Evolutionary conservation across 2,329 filamentous ascomycete species (phyloP).

Genomic region (Pezicula radicicola): DNA sequence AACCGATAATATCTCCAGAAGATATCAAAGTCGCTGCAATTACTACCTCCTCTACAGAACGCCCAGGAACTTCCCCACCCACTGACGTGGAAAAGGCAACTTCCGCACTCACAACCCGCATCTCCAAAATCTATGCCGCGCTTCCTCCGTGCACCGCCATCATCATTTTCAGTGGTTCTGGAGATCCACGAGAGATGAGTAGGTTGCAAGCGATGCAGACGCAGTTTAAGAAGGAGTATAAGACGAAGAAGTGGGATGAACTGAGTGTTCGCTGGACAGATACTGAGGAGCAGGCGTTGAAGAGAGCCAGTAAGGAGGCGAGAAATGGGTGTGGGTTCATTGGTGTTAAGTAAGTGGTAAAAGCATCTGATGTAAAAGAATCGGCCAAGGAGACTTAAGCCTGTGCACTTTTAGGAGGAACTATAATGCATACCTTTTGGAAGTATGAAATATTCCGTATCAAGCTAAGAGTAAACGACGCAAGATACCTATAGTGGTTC

Average conservation of each 20-base stretch:
- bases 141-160: conserved; percentile 65
- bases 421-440: too few relatives aligned
- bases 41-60: conserved; percentile 4
- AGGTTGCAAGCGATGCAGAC: conserved; percentile 57
- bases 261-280: conserved; percentile 68
- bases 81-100: conserved; percentile 8
- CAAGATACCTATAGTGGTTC: too few relatives aligned
- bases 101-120: conserved; percentile 34
- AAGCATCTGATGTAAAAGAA: not conserved
- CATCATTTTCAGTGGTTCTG: conserved; percentile 63
- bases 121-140: conserved; percentile 52
- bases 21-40: conserved; percentile 1
- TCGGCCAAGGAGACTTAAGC: too few relatives aligned
- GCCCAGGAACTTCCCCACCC: conserved; percentile 4
- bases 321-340: conserved; percentile 64
- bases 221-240: conserved; percentile 62
- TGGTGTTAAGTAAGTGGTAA: conserved; percentile 51
- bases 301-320: conserved; percentile 52
- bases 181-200: conserved; percentile 65
- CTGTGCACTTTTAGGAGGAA: too few relatives aligned
- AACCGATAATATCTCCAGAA: not conserved
- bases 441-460: too few relatives aligned
- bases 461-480: too few relatives aligned
- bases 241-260: conserved; percentile 64
- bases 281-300: conserved; percentile 60